Evolutionary conservation across 108 stramenopile species (phyloP), one percentile per base, ranked within the genome.

Genomic region (Skeletonema costatum): DNA sequence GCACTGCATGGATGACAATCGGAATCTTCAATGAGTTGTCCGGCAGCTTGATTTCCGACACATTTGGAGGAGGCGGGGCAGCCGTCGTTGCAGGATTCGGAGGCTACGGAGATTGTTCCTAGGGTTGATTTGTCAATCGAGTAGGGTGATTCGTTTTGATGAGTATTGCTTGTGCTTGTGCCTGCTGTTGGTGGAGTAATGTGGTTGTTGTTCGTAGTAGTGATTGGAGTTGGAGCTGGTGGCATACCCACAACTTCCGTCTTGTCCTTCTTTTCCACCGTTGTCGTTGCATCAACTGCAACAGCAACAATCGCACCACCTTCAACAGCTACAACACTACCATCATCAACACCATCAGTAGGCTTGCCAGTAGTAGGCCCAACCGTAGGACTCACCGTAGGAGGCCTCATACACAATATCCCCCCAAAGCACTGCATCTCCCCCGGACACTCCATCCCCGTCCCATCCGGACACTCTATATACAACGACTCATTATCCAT

Each of bases 31-130:
- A 79, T 72, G 21, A 72, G 56, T 48, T 79, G 78, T 17, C 78
- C 78, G 1, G 36, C 35, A 3, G 78, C 53, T 33, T 53, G 46
- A 44, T 72, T 79, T 1, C 78, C 78, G 4, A 79, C 78, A 14
- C 78, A 79, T n/a, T 66, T 61, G 10, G 78, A 79, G 19, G 46
- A 46, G 6, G 66, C 14, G 17, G 78, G 78, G 48, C 78, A 79
- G 14, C 78, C 78, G 2, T 66, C 78, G 0, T 21, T 46, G 21
- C 78, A 79, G 32, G 71, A 60, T 4, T 61, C 32, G 60, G 78
- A 65, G 21, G 78, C 78, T 17, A 72, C 71, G 8, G 71, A n/a
- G 5, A 71, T 30, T 10, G 65, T 10, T 7, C 68, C 78, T 2
- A 79, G 66, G 30, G 70, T 33, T 0, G 71, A 67, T 53, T 61